Evolutionary conservation across 2,329 filamentous ascomycete genomes (phyloP), one percentile per base, ranked within the genome.

Genomic region (Penicillium capsulatum): DNA sequence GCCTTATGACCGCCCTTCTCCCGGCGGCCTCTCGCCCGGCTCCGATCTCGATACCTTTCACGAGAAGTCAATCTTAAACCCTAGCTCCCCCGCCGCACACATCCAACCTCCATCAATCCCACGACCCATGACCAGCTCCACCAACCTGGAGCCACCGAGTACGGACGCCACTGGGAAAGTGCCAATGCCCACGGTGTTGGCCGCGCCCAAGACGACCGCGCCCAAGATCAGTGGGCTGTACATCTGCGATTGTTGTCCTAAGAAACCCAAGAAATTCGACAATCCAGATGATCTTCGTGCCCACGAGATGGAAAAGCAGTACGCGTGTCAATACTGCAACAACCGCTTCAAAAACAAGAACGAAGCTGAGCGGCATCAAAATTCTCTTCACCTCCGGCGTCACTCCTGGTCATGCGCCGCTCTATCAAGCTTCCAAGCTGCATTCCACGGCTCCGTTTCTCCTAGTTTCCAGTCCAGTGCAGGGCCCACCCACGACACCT

Each of bases 291-390:
- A 95, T 51, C 72, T 97, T 40, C 81, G 81, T 49, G 72, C 83
- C 31, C 91, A 97, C 63, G 87, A 92, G 66, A 82, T 87, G 60
- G 92, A 97, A 66, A 97, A 97, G 66, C 91, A 97, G 66, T 97
- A 96, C 64, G 86, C 86, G 47, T 97, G 91, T 65, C 77, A 81
- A 17, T 97, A 87, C 63, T 97, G 91, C 64, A 85, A 85, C 29
- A 96, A 96, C 62, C 82, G 91, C 8, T 97, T 97, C 73, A 97
- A 97, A 69, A 97, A 97, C 70, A 97, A 97, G 69, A 97, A 97
- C 57, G 92, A 97, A 69, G 90, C 90, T 2, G 91, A 97, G 65
- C 81, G 92, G 20, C 91, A 97, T 62, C 90, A 95, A 59, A 97
- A 96, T 59, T 95, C 90, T 10, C 78, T 97, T 8, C 91, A 97